phyloP scores from a whole-genome alignment of 2,329 filamentous ascomycete genomes.

The Paecilomyces niveus region DNA sequence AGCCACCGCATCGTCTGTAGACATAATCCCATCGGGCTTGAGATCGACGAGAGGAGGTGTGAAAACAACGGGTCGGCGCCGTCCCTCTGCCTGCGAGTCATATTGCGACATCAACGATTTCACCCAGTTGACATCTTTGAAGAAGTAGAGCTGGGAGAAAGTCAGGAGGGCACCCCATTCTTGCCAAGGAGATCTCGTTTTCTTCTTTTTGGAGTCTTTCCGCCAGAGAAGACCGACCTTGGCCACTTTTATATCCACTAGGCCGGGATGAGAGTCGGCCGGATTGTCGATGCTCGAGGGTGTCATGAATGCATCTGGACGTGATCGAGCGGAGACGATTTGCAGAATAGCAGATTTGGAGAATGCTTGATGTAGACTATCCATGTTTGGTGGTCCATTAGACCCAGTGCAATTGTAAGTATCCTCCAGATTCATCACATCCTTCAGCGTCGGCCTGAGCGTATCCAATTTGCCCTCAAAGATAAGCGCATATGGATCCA shows the following conservation, averaged over 20 bases:
- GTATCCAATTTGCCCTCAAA: slow-evolving; percentile 80
- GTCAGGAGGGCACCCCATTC: slow-evolving; percentile 97
- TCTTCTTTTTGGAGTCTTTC: slow-evolving; percentile 89
- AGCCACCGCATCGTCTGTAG: slow-evolving; percentile 86
- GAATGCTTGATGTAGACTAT: slow-evolving; percentile 78
- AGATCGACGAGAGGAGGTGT: slow-evolving; percentile 85
- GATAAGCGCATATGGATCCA: slow-evolving; percentile 93
- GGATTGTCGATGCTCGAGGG: slow-evolving; percentile 80
- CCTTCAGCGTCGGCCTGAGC: slow-evolving; percentile 76
- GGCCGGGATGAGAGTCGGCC: slow-evolving; percentile 77
- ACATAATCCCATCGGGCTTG: slow-evolving; percentile 89
- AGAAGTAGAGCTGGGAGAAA: slow-evolving; percentile 95
- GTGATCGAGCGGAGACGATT: slow-evolving; percentile 86
- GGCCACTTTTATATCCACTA: slow-evolving; percentile 95
- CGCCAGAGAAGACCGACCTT: slow-evolving; percentile 94
- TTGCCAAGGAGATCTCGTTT: slow-evolving; percentile 91
- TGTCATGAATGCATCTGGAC: slow-evolving; percentile 91
- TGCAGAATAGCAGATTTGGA: slow-evolving; percentile 87
- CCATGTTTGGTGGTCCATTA: slow-evolving; percentile 66
- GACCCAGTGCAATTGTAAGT: slow-evolving; percentile 83
- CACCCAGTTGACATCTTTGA: slow-evolving; percentile 86
- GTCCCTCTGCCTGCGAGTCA: slow-evolving; percentile 70
- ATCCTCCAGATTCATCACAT: slow-evolving; percentile 89
- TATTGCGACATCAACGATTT: slow-evolving; percentile 86
- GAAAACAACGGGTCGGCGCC: slow-evolving; percentile 75